Base-by-base conservation (phyloP, 176 grass and related monocot species). In the Eragrostis nindensis region DNA sequence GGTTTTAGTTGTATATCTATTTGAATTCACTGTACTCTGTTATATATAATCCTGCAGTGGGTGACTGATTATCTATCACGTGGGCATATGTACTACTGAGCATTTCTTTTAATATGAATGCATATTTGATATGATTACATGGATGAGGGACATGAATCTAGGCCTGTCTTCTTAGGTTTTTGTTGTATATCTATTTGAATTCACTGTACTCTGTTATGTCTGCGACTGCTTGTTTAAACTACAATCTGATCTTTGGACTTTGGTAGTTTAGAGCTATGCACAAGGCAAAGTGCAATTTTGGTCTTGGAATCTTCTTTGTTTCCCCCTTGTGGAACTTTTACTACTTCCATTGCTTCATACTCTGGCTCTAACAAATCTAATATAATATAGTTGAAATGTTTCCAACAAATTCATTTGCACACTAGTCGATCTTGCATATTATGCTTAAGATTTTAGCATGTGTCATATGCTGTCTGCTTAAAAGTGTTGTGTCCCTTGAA, bases 61-160 rank as follows among this genome's bases (percentile, higher is more conserved):
- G 10, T 70, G n/a, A 63, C 62, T 70, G 55, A n/a, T 84, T 48
- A 36, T 55, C 36, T 49, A 40, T 60, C 57, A 61, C 17, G 26
- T 63, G 40, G 45, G 44, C 41, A 25, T 56, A 16, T 43, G n/a
- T 74, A 69, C 17, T 16, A 17, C 12, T 62, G 0, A 0, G 70
- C 22, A 29, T 43, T 65, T 59, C 71, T 17, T 64, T 45, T 60
- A 19, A 10, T 53, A 41, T 66, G 53, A 26, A 68, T 16, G 22
- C 32, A 36, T 36, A 36, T 36, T 36, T 36, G 29, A 68, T 56
- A 62, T 10, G 5, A 67, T 43, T 74, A 39, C 29, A 48, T 70
- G 14, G 43, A 24, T 39, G 60, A 4, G 29, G 9, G n/a, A 46
- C 55, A 49, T 45, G 59, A 41, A 67, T 79, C 50, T 74, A 12